Percentiles rank a stretch among this genome's conserved stretches.
Conservation (phyloP, 2,329 filamentous ascomycete species). For the Fusarium neocosmosporiellum region DNA sequence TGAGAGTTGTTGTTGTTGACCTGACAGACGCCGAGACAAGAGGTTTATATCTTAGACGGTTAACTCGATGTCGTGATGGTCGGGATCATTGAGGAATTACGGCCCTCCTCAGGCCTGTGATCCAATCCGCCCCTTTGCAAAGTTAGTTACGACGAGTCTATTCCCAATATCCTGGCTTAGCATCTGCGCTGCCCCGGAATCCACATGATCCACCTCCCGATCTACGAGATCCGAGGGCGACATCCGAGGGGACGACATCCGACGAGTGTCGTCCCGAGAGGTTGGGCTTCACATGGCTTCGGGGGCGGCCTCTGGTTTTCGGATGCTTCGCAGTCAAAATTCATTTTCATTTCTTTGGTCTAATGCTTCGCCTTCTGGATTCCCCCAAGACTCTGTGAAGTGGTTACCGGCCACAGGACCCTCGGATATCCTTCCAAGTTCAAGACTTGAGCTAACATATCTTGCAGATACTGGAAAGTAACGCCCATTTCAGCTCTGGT, state of each 20-base stretch:
- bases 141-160: background rate
- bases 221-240: background rate
- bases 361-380: background rate
- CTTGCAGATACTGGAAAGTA: background rate
- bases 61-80: constrained; percentile 32
- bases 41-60: constrained; percentile 10
- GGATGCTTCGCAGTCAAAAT: background rate
- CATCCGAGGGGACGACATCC: constrained; percentile 2
- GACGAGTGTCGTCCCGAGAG: background rate
- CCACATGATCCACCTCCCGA: background rate
- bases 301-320: background rate
- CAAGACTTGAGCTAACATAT: background rate
- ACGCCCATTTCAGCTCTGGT: background rate
- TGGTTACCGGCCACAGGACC: background rate
- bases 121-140: background rate
- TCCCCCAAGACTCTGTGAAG: background rate
- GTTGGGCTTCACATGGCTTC: background rate
- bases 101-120: background rate
- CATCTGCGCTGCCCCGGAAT: background rate
- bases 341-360: background rate
- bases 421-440: background rate
- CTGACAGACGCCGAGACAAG: background rate
- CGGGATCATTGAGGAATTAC: constrained; percentile 28
- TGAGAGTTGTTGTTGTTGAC: background rate
- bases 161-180: background rate